Base-by-base conservation (phyloP, 2,329 filamentous ascomycete genomes). In the Hypoxylon rubiginosum region DNA sequence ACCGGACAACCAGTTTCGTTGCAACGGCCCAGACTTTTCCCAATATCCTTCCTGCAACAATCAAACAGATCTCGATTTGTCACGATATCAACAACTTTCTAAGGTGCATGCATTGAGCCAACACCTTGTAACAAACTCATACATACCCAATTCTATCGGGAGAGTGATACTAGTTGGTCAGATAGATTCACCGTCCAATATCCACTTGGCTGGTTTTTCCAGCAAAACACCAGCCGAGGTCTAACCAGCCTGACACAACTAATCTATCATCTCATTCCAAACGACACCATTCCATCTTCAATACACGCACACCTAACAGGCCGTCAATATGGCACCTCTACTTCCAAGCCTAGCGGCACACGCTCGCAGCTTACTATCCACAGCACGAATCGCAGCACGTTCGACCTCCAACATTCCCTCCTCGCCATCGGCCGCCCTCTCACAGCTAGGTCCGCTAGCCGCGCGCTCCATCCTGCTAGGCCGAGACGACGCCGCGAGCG, bases 401-500 rank as follows among this genome's bases (percentile, higher is more conserved):
- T 70, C 76, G 26, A 65, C 73, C 53, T 72, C 76, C 30, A 65
- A 48, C 51, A 66, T 61, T 53, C 72, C 36, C 43, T 68, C 30
- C 58, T 64, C 48, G 57, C 58, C 54, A 50, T 56, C 36, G 56
- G 62, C 45, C 65, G 77, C 67, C 50, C 69, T 75, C 39, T 71
- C 77, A 1, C 71, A 76, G 13, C 76, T 81, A 15, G 82, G 82
- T 0, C 82, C 83, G 3, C 73, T 86, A 3, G 75, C 79, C 15
- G 84, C 82, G 10, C 79, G 77, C 48, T 79, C 79, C 4, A 64
- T 84, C n/a, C 78, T 86, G 6, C 70, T 79, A 8, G 77, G 76
- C 24, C 82, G 83, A 41, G 80, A 82, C 51, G 73, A 76, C 9
- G 52, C 34, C 46, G 26, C 52, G 19, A 45, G 30, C 30, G 24